Percentiles rank a stretch among this genome's conserved stretches.
phyloP scores from a whole-genome alignment of 306 rosid species.

The Trifolium pratense region DNA sequence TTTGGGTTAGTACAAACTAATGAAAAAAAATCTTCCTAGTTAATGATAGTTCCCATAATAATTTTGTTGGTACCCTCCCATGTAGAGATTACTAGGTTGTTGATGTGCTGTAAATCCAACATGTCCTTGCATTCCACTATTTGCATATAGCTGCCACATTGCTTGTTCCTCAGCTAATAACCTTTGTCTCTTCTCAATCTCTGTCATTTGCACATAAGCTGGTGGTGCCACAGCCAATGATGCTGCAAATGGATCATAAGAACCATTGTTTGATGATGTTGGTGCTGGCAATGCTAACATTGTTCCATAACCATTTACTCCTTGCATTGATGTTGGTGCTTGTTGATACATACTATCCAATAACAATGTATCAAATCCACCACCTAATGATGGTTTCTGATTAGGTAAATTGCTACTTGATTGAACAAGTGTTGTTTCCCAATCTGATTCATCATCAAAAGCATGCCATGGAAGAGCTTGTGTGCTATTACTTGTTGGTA shows the following conservation, averaged over 20 bases:
- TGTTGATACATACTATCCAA: slow-evolving; percentile 81
- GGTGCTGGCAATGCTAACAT: slow-evolving; percentile 89
- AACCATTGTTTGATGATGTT: slow-evolving; percentile 24
- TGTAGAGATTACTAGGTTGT: slow-evolving; percentile 53
- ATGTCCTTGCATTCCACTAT: slow-evolving; percentile 75
- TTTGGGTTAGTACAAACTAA: slow-evolving; percentile 27
- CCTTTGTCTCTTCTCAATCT: slow-evolving; percentile 78
- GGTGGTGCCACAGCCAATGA: slow-evolving; percentile 78
- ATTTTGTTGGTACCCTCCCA: slow-evolving; percentile 63
- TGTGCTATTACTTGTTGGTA: neutral
- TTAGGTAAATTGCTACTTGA: slow-evolving; percentile 58
- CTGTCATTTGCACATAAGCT: slow-evolving; percentile 84
- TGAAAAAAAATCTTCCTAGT: slow-evolving; percentile 5
- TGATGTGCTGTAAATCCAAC: slow-evolving; percentile 33
- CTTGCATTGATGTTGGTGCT: slow-evolving; percentile 42
- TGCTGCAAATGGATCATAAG: slow-evolving; percentile 81
- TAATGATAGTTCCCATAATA: slow-evolving; percentile 43
- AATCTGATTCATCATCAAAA: slow-evolving; percentile 65
- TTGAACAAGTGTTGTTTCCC: slow-evolving; percentile 81
- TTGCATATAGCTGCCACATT: slow-evolving; percentile 90
- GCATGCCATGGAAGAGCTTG: slow-evolving; percentile 68
- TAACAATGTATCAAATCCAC: slow-evolving; percentile 71
- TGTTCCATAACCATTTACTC: slow-evolving; percentile 54
- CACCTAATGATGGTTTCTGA: slow-evolving; percentile 62
- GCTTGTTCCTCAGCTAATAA: slow-evolving; percentile 70